Evolutionary conservation across 2,329 filamentous ascomycete species (phyloP), one percentile per base, ranked within the genome.

Genomic region (Claviceps fusiformis): DNA sequence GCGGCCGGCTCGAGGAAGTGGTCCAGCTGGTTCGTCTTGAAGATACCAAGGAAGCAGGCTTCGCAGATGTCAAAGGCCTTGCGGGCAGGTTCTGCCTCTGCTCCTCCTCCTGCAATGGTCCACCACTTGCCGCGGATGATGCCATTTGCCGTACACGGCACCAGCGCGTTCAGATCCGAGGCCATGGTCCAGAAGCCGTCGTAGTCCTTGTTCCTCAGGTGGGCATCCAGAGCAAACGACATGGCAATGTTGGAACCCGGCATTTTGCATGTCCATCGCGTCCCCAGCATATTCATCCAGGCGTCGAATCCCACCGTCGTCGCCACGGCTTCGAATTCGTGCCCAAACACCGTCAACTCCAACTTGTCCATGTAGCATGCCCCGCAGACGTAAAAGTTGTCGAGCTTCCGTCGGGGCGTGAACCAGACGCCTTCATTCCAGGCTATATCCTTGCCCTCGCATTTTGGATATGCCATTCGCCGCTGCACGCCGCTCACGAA

Each of bases 301-400:
- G 57, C 48, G 37, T 65, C 64, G 0, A 67, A 61, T 0, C 61
- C 64, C 2, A 55, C 52, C 0, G 55, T 53, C 11, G 57, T 56
- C 0, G 56, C 29, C 9, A 63, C 52, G 0, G 46, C 58, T 19
- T 63, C 62, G 49, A 70, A 71, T 9, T 67, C 60, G 5, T 51
- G 41, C 0, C 56, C 63, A 7, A 71, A 66, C 0, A 51, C 51
- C 0, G 68, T 70, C 3, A 63, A 47, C 0, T 60, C 64, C 6
- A 71, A n/a, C 13, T 62, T 65, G 19, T 71, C 68, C 11, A 70
- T 55, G 55, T 65, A 70, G 27, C 70, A 72, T 1, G 65, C 55
- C 48, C 70, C 66, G 52, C 70, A 72, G 0, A 68, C 58, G 4
- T 58, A 57, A 47, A 71, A 47, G 1, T 61, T 58, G 1, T 65